Evolutionary conservation across 1,139 yeast species (phyloP).

Genomic region (Pichia sp.): DNA sequence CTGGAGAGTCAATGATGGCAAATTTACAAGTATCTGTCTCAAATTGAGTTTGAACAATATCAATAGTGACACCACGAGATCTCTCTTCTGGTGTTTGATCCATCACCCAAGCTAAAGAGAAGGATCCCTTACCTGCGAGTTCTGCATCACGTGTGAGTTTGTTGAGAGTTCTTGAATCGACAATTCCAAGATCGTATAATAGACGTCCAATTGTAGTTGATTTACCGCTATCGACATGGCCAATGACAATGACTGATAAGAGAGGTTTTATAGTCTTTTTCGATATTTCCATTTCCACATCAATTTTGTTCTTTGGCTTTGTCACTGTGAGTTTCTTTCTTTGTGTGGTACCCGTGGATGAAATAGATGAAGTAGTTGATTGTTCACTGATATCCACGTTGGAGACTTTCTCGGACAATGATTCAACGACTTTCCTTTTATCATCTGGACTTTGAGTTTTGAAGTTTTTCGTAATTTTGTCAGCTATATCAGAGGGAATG

Average conservation of each 20-base stretch:
- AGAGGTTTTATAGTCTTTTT: constrained; percentile 48
- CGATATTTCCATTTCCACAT: constrained; percentile 35
- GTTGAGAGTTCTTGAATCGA: constrained; percentile 69
- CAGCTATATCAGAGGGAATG: constrained; percentile 28
- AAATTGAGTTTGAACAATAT: constrained; percentile 74
- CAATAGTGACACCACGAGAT: constrained; percentile 86
- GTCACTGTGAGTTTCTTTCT: constrained; percentile 27
- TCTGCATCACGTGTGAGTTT: constrained; percentile 78
- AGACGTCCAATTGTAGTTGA: constrained; percentile 91
- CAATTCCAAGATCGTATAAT: constrained; percentile 72
- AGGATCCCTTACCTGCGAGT: constrained; percentile 80
- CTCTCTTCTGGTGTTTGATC: constrained; percentile 95
- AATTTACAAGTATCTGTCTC: constrained; percentile 60
- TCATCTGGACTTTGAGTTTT: constrained; percentile 81
- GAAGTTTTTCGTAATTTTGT: constrained; percentile 51
- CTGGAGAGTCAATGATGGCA: constrained; percentile 96
- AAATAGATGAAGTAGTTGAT: not conserved
- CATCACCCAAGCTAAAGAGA: constrained; percentile 96
- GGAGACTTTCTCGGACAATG: constrained; percentile 22
- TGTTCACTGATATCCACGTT: constrained; percentile 13
- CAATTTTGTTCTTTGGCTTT: constrained; percentile 36
- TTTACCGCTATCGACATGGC: constrained; percentile 98
- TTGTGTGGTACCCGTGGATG: constrained; percentile 11
- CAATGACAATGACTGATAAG: constrained; percentile 77
- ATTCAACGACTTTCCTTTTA: constrained; percentile 39